Percentiles rank a stretch among this genome's conserved stretches.
These are phyloP conservation scores for Hanseniaspora vineae DNA, from an alignment of 805 yeast species.

Conservation along the genomic window DNA sequence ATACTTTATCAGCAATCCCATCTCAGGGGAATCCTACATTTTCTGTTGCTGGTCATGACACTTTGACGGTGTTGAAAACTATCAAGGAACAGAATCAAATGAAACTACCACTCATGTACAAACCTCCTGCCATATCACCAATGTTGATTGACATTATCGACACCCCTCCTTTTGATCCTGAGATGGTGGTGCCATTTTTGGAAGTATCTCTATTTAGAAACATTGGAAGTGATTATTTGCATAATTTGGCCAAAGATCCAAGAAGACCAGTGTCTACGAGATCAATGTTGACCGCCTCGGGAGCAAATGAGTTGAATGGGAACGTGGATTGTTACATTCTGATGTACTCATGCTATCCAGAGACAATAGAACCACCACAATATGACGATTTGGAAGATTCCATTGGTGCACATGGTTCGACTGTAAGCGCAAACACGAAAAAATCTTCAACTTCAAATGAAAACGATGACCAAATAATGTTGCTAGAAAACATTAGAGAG, in stretches of 20 bases:
- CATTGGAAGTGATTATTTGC: constrained; percentile 43
- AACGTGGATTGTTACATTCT: constrained; percentile 62
- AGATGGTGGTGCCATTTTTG: constrained; percentile 59
- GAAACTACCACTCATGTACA: constrained; percentile 16
- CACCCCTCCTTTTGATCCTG: constrained; percentile 58
- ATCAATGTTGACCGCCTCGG: constrained; percentile 62
- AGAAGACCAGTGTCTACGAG: constrained; percentile 48
- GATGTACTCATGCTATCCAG: constrained; percentile 59
- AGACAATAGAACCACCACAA: constrained; percentile 37
- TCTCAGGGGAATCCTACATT: constrained; percentile 1
- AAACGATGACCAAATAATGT: constrained; percentile 16
- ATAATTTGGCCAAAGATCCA: constrained; percentile 52
- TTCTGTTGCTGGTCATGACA: not conserved
- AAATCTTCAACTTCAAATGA: constrained; percentile 8
- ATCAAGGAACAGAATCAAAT: not conserved
- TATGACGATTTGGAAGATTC: constrained; percentile 26
- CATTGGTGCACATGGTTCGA: constrained; percentile 4
- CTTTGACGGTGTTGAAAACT: not conserved
- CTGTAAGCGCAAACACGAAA: constrained; percentile 3
- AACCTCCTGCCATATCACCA: constrained; percentile 44
- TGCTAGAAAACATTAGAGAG: constrained; percentile 28
- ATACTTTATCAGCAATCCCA: not conserved
- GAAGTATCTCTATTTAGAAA: constrained; percentile 58
- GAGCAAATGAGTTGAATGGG: constrained; percentile 67
- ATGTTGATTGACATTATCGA: constrained; percentile 58